These are phyloP conservation scores for Cytospora paraplurivora DNA, from an alignment of 2,329 filamentous ascomycete genomes.

Conservation along the genomic window DNA sequence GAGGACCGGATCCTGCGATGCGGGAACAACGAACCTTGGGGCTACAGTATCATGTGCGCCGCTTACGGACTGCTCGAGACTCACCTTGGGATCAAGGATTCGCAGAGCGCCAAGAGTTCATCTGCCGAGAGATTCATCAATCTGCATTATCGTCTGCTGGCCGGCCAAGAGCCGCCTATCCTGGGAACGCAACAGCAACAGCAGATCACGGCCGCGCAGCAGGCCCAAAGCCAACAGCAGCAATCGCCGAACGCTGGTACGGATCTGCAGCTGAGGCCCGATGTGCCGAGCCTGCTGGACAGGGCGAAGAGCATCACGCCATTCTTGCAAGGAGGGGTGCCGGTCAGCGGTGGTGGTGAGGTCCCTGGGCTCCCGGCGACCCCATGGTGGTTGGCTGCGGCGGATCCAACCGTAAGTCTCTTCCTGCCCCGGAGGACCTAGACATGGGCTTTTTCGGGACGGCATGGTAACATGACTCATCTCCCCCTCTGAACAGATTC, in stretches of 20 bases:
- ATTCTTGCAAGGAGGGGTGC: slow-evolving; percentile 19
- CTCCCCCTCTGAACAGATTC: slow-evolving; percentile 31
- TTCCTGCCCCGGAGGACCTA: slow-evolving; percentile 20
- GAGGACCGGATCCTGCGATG: slow-evolving; percentile 63
- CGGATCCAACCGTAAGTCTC: slow-evolving; percentile 30
- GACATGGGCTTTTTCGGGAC: slow-evolving; percentile 12
- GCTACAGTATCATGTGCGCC: slow-evolving; percentile 65
- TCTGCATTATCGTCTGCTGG: slow-evolving; percentile 59
- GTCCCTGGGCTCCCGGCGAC: slow-evolving; percentile 29
- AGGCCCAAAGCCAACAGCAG: slow-evolving; percentile 14
- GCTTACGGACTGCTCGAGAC: slow-evolving; percentile 61
- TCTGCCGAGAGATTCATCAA: slow-evolving; percentile 62
- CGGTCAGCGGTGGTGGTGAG: slow-evolving; percentile 19
- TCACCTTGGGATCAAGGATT: slow-evolving; percentile 59
- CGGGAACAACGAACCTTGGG: slow-evolving; percentile 66
- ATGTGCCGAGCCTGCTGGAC: slow-evolving; percentile 25
- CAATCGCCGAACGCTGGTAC: slow-evolving; percentile 17
- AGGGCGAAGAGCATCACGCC: slow-evolving; percentile 28
- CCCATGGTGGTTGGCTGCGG: slow-evolving; percentile 34
- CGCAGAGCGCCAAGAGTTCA: slow-evolving; percentile 59
- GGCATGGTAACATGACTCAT: slow-evolving; percentile 2
- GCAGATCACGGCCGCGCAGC: slow-evolving; percentile 32
- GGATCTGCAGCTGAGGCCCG: slow-evolving; percentile 15
- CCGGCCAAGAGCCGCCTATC: slow-evolving; percentile 53
- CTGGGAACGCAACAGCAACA: slow-evolving; percentile 37